Evolutionary conservation across 2,329 filamentous ascomycete species (phyloP).

Genomic region (Aspergillus alliaceus): DNA sequence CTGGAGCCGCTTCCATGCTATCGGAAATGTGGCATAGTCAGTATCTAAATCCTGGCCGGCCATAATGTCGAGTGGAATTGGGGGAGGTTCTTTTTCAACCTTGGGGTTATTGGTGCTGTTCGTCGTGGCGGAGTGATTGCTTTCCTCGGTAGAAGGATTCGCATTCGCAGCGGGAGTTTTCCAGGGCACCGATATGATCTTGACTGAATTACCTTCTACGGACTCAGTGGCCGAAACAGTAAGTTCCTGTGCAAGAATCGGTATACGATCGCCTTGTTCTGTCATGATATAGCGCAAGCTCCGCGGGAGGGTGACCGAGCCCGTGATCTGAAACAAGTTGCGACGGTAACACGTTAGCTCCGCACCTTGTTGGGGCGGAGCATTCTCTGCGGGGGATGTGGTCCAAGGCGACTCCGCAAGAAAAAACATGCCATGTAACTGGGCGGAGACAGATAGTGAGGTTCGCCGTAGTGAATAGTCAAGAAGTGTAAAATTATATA

Average conservation of each 20-base stretch:
- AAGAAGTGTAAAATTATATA: constrained; percentile 60
- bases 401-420: constrained; percentile 65
- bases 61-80: constrained; percentile 70
- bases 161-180: constrained; percentile 81
- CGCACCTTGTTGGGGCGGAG: constrained; percentile 52
- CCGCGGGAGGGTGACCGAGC: constrained; percentile 77
- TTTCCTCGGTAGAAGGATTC: constrained; percentile 48
- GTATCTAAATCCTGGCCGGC: constrained; percentile 70
- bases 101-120: constrained; percentile 48
- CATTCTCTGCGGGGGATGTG: constrained; percentile 54
- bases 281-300: constrained; percentile 77
- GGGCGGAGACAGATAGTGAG: constrained; percentile 59
- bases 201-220: constrained; percentile 86
- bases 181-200: constrained; percentile 96
- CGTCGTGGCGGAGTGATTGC: constrained; percentile 17
- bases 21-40: constrained; percentile 86
- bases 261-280: constrained; percentile 79
- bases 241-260: constrained; percentile 79
- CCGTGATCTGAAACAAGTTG: constrained; percentile 94
- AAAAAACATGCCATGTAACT: constrained; percentile 70
- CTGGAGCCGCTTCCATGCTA: constrained; percentile 90
- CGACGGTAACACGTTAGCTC: constrained; percentile 95
- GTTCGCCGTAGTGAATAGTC: constrained; percentile 59
- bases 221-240: constrained; percentile 92
- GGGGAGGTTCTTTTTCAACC: constrained; percentile 80